Evolutionary conservation across 495 filamentous ascomycete species (phyloP).

Genomic region (Hypoxylon lenormandii): DNA sequence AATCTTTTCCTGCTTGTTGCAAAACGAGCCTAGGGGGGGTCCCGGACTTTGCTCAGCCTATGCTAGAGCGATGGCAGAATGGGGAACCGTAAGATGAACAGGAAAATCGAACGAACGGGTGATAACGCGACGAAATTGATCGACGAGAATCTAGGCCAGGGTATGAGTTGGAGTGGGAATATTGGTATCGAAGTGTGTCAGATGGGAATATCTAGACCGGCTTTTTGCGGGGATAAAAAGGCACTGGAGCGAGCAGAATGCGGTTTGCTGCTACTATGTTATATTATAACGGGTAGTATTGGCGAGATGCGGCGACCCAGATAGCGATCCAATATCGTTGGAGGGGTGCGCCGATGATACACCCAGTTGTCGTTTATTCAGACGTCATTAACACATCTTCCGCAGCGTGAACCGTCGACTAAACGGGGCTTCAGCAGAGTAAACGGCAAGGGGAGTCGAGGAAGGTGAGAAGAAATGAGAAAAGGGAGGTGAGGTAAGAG

Average conservation of each 20-base stretch:
- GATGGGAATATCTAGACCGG: constrained; percentile 39
- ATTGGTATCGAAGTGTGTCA: constrained; percentile 33
- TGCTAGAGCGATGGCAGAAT: not conserved
- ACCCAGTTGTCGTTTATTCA: constrained; percentile 38
- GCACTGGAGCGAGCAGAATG: constrained; percentile 25
- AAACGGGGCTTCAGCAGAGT: not conserved
- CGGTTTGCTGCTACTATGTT: constrained; percentile 18
- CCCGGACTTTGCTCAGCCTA: constrained; percentile 9
- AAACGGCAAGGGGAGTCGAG: not conserved
- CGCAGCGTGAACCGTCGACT: constrained; percentile 4
- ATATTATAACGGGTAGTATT: constrained; percentile 40
- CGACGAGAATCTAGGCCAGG: constrained; percentile 30
- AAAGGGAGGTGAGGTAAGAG: not conserved
- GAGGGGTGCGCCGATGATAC: constrained; percentile 30
- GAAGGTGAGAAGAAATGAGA: constrained; percentile 1
- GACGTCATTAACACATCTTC: constrained; percentile 28
- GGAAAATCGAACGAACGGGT: constrained; percentile 27
- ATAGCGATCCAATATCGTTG: constrained; percentile 40
- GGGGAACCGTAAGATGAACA: constrained; percentile 31
- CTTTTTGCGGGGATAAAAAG: constrained; percentile 47
- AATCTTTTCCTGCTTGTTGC: not conserved
- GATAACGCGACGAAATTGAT: constrained; percentile 34
- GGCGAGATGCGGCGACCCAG: constrained; percentile 42
- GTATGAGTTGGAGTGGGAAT: constrained; percentile 39
- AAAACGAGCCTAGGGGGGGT: constrained; percentile 17